Conservation (phyloP, 176 grass and related monocot species). For the Bothriochloa decipiens region DNA sequence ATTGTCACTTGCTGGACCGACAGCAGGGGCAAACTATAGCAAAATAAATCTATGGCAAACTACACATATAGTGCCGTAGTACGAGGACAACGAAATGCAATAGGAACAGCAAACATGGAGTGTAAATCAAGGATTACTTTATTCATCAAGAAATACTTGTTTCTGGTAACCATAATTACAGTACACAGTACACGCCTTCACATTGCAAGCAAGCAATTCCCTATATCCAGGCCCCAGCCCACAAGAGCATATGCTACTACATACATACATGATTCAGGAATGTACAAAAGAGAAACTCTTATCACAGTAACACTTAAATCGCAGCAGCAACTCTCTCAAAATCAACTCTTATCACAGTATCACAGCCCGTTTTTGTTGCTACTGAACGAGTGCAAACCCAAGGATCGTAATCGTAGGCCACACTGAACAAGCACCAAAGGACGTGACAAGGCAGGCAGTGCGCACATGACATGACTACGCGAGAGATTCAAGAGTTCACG, state of each 20-base stretch:
- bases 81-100: neutral
- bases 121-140: neutral
- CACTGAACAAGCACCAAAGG: neutral
- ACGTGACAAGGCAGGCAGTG: neutral
- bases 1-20: slow-evolving; percentile 6
- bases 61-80: neutral
- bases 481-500: neutral
- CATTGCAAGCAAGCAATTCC: neutral
- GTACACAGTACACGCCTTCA: neutral
- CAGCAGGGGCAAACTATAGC: neutral
- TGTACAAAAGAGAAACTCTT: slow-evolving; percentile 4
- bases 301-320: neutral
- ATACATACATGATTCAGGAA: neutral
- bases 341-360: too few species aligned
- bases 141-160: neutral
- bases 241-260: neutral
- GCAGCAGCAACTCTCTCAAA: too few species aligned
- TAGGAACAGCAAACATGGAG: neutral
- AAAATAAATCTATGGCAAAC: too few species aligned
- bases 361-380: neutral
- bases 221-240: neutral
- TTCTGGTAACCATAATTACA: neutral
- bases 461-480: neutral
- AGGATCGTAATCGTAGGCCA: too few species aligned
- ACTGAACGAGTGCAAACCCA: neutral